Evolutionary conservation across 768 basidiomycete species (phyloP).

Genomic region (Suillus occidentalis): DNA sequence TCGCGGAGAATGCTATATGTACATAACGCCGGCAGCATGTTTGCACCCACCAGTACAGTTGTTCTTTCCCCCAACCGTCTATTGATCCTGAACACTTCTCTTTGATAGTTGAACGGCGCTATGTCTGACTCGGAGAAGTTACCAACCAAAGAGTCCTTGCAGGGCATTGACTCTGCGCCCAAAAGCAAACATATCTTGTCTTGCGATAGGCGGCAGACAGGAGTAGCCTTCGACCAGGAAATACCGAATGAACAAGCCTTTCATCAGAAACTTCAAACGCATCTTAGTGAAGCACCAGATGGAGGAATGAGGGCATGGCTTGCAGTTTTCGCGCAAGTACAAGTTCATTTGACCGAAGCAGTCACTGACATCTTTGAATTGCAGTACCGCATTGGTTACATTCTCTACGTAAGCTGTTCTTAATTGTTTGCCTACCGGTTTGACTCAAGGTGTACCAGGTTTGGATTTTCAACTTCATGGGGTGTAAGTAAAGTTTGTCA

Average conservation of each 20-base stretch:
- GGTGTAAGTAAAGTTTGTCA: slow-evolving; percentile 47
- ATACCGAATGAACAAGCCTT: not conserved
- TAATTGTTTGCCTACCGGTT: not conserved
- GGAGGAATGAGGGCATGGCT: slow-evolving; percentile 34
- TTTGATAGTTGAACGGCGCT: not conserved
- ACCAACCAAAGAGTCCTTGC: not conserved
- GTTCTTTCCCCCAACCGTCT: not conserved
- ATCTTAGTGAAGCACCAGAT: slow-evolving; percentile 27
- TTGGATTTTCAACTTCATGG: slow-evolving; percentile 76
- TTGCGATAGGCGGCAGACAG: not conserved
- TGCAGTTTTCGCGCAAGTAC: slow-evolving; percentile 28
- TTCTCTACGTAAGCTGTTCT: not conserved
- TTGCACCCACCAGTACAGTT: not conserved
- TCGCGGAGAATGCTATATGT: not conserved
- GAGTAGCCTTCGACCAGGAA: slow-evolving; percentile 2
- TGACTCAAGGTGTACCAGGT: slow-evolving; percentile 31
- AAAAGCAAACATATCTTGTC: not conserved
- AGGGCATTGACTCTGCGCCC: not conserved
- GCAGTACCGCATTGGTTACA: slow-evolving; percentile 36
- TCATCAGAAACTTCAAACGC: slow-evolving; percentile 15
- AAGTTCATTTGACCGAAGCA: not conserved
- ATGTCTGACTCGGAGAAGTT: not conserved
- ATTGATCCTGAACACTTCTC: not conserved
- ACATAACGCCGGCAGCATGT: not conserved
- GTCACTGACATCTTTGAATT: slow-evolving; percentile 27